Evolutionary conservation across 805 yeast species (phyloP), one percentile per base, ranked within the genome.

Genomic region (Priceomyces medius): DNA sequence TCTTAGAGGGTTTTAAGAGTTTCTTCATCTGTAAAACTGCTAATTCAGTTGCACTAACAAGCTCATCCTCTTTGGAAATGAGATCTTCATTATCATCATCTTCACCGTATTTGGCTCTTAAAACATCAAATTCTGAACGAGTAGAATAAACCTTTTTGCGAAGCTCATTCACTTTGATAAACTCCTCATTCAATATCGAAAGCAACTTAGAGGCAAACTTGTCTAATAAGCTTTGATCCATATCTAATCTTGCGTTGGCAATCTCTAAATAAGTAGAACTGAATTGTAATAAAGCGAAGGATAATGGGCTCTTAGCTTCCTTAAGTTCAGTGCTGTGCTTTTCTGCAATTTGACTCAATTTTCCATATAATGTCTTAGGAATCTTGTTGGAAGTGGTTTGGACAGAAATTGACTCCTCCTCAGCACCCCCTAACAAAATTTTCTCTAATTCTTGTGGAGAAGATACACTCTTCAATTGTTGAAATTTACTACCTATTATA

Each of bases 1-100:
- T 69, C 59, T 83, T 85, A 8, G 80, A 71, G 18, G 90, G 88
- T 46, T 76, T 79, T 49, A 86, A 78, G 42, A 86, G 68, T 49
- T 74, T 78, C 60, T 83, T 80, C 93, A 86, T 85, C 40, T 81
- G 79, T 51, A 79, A 77, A n/a, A 85, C 93, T 0, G 95, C 93
- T 20, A 74, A 67, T 43, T 85, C 83, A 3, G 89, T 85, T 19
- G 88, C 87, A 50, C 81, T 77, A 26, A 86, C 93, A 49, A 86
- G 76, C 47, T 84, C 91, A 57, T 86, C 95, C 61, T 86, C 95
- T 45, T 72, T 71, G 13, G 66, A 58, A 44, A 80, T 81, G 49
- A 79, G 64, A 41, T 76, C 79, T 48, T 72, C 74, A 45, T 69
- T 67, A 49, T 81, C 72, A 31, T 67, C 70, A 40, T 79, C 85